Conservation (phyloP, 768 basidiomycete genomes). For the Hebeloma cylindrosporum region DNA sequence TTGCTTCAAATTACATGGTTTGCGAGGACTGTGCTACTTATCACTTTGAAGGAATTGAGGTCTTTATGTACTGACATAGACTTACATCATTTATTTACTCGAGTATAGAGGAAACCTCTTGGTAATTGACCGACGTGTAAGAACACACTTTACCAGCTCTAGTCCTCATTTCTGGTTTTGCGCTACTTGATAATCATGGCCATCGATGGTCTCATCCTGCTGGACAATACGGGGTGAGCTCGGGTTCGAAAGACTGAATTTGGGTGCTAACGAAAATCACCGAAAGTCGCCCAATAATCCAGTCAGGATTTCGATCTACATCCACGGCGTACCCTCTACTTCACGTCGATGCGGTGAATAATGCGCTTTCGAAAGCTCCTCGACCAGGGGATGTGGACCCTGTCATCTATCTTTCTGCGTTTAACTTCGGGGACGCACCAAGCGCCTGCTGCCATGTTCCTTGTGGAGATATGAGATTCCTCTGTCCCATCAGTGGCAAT, state of each 20-base stretch:
- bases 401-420: constrained; percentile 63
- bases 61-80: too few species aligned
- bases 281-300: constrained; percentile 74
- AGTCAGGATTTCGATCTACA: constrained; percentile 84
- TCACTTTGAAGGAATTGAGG: too few species aligned
- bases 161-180: not conserved
- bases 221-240: constrained; percentile 72
- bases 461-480: constrained; percentile 70
- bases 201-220: constrained; percentile 79
- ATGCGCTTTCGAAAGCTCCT: constrained; percentile 58
- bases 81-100: too few species aligned
- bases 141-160: not conserved
- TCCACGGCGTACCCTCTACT: constrained; percentile 77
- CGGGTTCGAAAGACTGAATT: not conserved
- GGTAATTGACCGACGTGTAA: constrained; percentile 2
- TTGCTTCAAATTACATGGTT: too few species aligned
- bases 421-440: constrained; percentile 45
- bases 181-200: constrained; percentile 46
- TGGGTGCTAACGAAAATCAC: constrained; percentile 19
- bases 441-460: constrained; percentile 84
- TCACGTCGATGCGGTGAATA: constrained; percentile 84
- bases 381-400: constrained; percentile 65
- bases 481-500: constrained; percentile 83
- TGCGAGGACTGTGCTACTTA: too few species aligned
- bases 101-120: not conserved